Base-by-base conservation (phyloP, 345 rosid species). In the Alliaria petiolata region DNA sequence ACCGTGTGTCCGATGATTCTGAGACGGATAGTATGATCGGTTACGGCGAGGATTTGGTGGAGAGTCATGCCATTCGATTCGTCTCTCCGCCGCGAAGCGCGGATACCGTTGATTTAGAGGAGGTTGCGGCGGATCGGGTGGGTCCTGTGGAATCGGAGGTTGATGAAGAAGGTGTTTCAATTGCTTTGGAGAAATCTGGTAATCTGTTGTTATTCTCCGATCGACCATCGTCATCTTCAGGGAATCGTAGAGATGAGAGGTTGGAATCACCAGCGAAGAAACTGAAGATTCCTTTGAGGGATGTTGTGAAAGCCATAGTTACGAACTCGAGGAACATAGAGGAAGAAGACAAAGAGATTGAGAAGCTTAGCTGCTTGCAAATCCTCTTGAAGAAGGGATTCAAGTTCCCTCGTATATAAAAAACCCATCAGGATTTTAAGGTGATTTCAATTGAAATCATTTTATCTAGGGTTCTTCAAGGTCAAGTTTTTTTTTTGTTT, bases 271-370 rank as follows among this genome's bases (percentile, higher is more conserved):
- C 59, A 8, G 22, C 39, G 10, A 54, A 64, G 67, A 63, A 50
- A 56, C 42, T 63, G 3, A 63, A 70, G 19, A 7, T 70, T 76
- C 76, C 79, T 31, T 30, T 76, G 61, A 76, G 49, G 7, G 76
- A 76, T 17, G 75, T 76, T 47, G 75, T 76, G 55, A 76, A 56
- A 31, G 79, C 79, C 46, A 76, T 76, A 3, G 71, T 76, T 62
- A 56, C 22, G 67, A 76, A 76, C 30, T 70, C 80, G 28, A 64
- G 26, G 19, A 64, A 42, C 7, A 1, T 4, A 17, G 52, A 54
- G 22, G 75, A 69, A 61, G 45, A 46, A 49, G 70, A 57, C 6
- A 69, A 33, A 30, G 61, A 56, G 40, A 11, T 20, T 55, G 61
- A 47, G 55, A 69, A 63, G 42, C 47, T 7, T 42, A 70, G 75